These are phyloP conservation scores for Paracorniculantispora psalliotae DNA, from an alignment of 2,329 filamentous ascomycete genomes.

Conservation along the genomic window DNA sequence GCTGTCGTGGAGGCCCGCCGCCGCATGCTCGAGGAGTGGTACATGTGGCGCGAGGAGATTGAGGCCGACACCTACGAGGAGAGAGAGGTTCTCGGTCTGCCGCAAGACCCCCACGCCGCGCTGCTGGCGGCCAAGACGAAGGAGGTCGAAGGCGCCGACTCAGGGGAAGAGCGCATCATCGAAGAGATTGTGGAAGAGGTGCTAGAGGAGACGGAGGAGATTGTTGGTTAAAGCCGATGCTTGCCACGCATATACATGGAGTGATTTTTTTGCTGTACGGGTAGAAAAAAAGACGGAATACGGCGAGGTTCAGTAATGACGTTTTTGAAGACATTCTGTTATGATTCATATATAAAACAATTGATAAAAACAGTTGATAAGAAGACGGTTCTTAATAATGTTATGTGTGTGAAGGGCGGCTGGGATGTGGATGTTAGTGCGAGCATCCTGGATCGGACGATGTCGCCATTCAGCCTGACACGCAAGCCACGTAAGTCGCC, in stretches of 20 bases:
- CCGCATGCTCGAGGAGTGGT: constrained; percentile 80
- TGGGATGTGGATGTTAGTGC: too few relatives aligned
- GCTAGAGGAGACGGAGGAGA: constrained; percentile 79
- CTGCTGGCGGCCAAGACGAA: constrained; percentile 53
- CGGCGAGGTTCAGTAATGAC: constrained; percentile 32
- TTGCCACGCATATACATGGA: constrained; percentile 6
- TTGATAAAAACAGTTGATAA: neutral
- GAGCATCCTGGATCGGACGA: too few relatives aligned
- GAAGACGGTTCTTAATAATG: neutral
- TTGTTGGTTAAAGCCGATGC: constrained; percentile 35
- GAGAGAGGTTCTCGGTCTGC: constrained; percentile 60
- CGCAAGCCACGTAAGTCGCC: too few relatives aligned
- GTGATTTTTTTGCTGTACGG: constrained; percentile 25
- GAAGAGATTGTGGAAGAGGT: constrained; percentile 88
- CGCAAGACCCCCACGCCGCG: constrained; percentile 59
- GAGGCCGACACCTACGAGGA: constrained; percentile 70
- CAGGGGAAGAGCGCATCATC: constrained; percentile 67
- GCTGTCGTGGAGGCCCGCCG: constrained; percentile 88
- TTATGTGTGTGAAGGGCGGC: neutral
- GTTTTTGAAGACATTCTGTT: constrained; percentile 13
- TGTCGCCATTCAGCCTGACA: too few relatives aligned
- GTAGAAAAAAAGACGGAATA: constrained; percentile 26
- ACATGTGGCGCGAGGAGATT: constrained; percentile 71
- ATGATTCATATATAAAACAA: constrained; percentile 9
- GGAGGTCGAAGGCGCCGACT: constrained; percentile 41